Percentiles rank a stretch among this genome's conserved stretches.
These are phyloP conservation scores for Craterostigma plantagineum DNA, from an alignment of 257 asterid genomes.

Conservation along the genomic window DNA sequence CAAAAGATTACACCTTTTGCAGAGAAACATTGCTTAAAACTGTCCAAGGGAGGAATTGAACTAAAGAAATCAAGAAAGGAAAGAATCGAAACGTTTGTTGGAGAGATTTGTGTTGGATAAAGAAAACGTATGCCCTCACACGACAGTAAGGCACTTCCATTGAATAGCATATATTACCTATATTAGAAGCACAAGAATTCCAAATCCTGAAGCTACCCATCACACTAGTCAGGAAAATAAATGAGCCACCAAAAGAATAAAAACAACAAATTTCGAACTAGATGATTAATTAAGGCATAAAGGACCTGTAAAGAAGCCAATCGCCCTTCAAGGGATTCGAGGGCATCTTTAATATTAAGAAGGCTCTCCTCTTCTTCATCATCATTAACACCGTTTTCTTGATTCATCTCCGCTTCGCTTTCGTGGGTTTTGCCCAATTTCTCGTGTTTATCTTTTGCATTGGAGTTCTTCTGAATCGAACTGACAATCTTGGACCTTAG, in stretches of 20 bases:
- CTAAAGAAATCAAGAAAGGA: too few species aligned
- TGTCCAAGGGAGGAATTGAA: too few species aligned
- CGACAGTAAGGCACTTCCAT: too few species aligned
- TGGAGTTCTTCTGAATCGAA: slow-evolving; percentile 18
- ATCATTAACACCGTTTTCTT: slow-evolving; percentile 13
- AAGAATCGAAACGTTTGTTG: too few species aligned
- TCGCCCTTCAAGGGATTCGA: slow-evolving; percentile 66
- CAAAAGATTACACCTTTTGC: too few species aligned
- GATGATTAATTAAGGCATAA: too few species aligned
- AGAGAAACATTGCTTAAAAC: too few species aligned
- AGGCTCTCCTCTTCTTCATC: slow-evolving; percentile 51
- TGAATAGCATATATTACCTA: too few species aligned
- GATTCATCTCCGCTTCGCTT: slow-evolving; percentile 10
- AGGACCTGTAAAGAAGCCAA: slow-evolving; percentile 54
- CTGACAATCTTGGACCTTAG: slow-evolving; percentile 27
- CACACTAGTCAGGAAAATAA: neutral
- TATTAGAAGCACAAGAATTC: too few species aligned
- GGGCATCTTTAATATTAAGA: slow-evolving; percentile 56
- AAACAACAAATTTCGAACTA: neutral
- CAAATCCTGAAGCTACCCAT: too few species aligned
- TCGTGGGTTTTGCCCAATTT: slow-evolving; percentile 8
- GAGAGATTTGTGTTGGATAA: too few species aligned
- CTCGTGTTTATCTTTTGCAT: slow-evolving; percentile 7
- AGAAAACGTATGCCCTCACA: too few species aligned
- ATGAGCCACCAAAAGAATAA: slow-evolving; percentile 4